phyloP scores from a whole-genome alignment of 2,329 filamentous ascomycete species.

The Colletotrichum lentis region DNA sequence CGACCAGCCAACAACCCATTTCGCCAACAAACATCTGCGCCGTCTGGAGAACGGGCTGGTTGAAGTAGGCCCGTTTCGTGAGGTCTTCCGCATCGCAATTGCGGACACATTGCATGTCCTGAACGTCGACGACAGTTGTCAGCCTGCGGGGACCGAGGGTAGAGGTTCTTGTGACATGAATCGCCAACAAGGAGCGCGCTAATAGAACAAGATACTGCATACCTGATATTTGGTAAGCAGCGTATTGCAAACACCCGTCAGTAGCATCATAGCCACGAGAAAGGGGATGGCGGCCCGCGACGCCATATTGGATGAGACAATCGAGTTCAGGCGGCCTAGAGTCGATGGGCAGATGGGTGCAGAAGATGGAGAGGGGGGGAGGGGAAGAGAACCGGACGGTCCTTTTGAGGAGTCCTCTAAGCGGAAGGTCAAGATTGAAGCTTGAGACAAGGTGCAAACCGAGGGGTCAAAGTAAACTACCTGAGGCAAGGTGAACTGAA shows the following conservation, averaged over 20 bases:
- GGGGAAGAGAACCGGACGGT: not conserved
- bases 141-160: not conserved
- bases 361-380: not conserved
- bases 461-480: not conserved
- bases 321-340: not conserved
- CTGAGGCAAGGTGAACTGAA: not conserved
- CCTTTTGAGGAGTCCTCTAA: not conserved
- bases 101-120: slow-evolving; percentile 97
- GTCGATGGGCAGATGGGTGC: not conserved
- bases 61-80: slow-evolving; percentile 76
- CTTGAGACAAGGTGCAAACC: not conserved
- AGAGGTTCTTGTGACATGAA: not conserved
- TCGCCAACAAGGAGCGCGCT: not conserved
- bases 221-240: slow-evolving; percentile 97
- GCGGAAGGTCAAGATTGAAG: not conserved
- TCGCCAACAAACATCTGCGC: slow-evolving; percentile 98
- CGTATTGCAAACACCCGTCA: slow-evolving; percentile 96
- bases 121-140: not conserved
- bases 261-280: slow-evolving; percentile 93
- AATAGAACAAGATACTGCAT: slow-evolving; percentile 41
- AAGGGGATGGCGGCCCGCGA: slow-evolving; percentile 78
- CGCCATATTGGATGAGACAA: slow-evolving; percentile 64
- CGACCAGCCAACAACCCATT: slow-evolving; percentile 93
- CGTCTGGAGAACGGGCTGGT: slow-evolving; percentile 95
- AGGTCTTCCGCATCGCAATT: slow-evolving; percentile 80